These are phyloP conservation scores for Fusarium nelsonii DNA, from an alignment of 2,329 filamentous ascomycete genomes.

Conservation along the genomic window DNA sequence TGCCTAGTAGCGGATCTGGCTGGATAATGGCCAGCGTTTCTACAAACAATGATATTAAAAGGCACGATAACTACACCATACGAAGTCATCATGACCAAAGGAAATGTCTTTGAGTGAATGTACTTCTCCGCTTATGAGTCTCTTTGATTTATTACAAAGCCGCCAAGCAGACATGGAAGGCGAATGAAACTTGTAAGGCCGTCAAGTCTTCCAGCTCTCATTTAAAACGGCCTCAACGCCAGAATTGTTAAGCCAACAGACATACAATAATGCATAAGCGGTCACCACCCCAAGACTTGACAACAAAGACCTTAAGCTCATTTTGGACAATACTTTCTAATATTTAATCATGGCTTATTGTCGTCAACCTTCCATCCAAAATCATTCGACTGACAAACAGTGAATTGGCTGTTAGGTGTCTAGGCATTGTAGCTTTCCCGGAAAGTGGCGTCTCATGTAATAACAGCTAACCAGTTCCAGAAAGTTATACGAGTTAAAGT, in stretches of 20 bases:
- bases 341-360: neutral
- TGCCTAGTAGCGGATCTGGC: slow-evolving; percentile 28
- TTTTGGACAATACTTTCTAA: neutral
- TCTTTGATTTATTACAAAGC: too few species aligned
- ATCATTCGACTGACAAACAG: neutral
- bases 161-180: too few species aligned
- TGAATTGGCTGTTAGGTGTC: neutral
- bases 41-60: slow-evolving; percentile 32
- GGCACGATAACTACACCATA: slow-evolving; percentile 8
- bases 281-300: neutral
- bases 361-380: neutral
- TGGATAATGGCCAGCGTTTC: slow-evolving; percentile 33
- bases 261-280: neutral
- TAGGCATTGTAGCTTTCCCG: neutral
- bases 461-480: neutral
- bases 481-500: neutral
- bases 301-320: neutral
- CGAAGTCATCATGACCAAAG: neutral
- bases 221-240: too few species aligned
- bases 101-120: neutral
- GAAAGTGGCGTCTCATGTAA: neutral
- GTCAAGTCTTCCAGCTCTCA: neutral
- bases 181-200: too few species aligned
- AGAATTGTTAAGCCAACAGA: neutral
- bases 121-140: too few species aligned